These are phyloP conservation scores for Lolium rigidum DNA, from an alignment of 176 grass and related monocot genomes.

Conservation along the genomic window DNA sequence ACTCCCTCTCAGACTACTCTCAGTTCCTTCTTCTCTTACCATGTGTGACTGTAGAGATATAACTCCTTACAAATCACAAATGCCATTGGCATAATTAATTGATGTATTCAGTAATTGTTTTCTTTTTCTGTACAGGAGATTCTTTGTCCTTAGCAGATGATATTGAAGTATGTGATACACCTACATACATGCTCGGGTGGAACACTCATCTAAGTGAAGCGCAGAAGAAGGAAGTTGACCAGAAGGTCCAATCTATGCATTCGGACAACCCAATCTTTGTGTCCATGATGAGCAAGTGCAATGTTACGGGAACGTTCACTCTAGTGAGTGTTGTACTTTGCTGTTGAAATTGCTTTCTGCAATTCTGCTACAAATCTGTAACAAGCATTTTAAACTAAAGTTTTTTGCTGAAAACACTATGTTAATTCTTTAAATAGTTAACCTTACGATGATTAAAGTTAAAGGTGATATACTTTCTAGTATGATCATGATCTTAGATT, in stretches of 20 bases:
- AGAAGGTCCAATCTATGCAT: constrained; percentile 1
- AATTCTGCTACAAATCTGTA: background rate
- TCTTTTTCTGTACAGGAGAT: background rate
- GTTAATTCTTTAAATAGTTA: background rate
- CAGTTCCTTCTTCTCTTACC: background rate
- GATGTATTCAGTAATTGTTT: constrained; percentile 2
- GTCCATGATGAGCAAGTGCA: constrained; percentile 18
- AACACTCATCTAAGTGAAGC: constrained; percentile 2
- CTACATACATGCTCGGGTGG: constrained; percentile 11
- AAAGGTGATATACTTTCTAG: background rate
- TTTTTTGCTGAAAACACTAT: constrained; percentile 1
- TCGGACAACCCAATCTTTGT: constrained; percentile 26
- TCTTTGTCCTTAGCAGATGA: constrained; percentile 4
- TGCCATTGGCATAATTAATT: background rate
- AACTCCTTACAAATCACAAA: background rate
- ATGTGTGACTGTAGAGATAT: background rate
- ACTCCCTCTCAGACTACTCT: background rate
- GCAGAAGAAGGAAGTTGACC: constrained; percentile 26
- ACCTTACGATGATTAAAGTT: background rate
- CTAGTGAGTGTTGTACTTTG: background rate
- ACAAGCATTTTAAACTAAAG: background rate
- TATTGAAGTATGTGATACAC: background rate
- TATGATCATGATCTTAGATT: background rate
- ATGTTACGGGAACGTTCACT: background rate
- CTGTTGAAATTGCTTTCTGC: background rate